These are phyloP conservation scores for Aphanomyces euteiches DNA, from an alignment of 352 stramenopile genomes.

Conservation along the genomic window DNA sequence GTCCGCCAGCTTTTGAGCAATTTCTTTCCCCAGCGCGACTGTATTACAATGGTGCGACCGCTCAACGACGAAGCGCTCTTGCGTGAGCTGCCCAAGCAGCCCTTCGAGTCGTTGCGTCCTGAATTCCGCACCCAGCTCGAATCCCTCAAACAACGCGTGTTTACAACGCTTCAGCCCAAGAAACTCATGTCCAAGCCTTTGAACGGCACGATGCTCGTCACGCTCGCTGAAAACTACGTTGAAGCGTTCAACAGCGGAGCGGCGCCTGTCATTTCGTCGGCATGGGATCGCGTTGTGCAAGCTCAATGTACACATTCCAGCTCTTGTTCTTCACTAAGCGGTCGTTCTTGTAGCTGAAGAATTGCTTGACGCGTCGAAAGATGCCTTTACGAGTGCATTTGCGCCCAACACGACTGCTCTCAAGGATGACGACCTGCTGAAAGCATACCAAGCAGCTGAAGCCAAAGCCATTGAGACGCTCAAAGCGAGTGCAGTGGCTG, in stretches of 20 bases:
- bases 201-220: conserved; percentile 64
- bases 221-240: conserved; percentile 61
- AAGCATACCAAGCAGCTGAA: conserved; percentile 40
- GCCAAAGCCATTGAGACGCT: conserved; percentile 41
- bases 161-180: conserved; percentile 54
- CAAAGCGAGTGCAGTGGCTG: conserved; percentile 39
- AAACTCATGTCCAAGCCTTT: conserved; percentile 56
- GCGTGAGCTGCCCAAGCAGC: conserved; percentile 48
- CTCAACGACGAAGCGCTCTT: conserved; percentile 62
- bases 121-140: conserved; percentile 68
- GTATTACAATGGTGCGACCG: conserved; percentile 71
- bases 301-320: conserved; percentile 37
- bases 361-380: conserved; percentile 55
- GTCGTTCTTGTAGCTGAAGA: conserved; percentile 37
- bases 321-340: neutral
- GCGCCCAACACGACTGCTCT: conserved; percentile 33
- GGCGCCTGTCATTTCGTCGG: conserved; percentile 82
- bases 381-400: conserved; percentile 42
- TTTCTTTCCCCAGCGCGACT: conserved; percentile 75
- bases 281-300: conserved; percentile 86
- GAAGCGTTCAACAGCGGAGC: conserved; percentile 62
- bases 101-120: conserved; percentile 51
- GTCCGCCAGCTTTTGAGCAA: conserved; percentile 53
- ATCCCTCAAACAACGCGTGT: conserved; percentile 53
- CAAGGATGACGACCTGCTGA: conserved; percentile 39